Base-by-base conservation (phyloP, 179 eudicot genomes). In the Spergularia azorica region DNA sequence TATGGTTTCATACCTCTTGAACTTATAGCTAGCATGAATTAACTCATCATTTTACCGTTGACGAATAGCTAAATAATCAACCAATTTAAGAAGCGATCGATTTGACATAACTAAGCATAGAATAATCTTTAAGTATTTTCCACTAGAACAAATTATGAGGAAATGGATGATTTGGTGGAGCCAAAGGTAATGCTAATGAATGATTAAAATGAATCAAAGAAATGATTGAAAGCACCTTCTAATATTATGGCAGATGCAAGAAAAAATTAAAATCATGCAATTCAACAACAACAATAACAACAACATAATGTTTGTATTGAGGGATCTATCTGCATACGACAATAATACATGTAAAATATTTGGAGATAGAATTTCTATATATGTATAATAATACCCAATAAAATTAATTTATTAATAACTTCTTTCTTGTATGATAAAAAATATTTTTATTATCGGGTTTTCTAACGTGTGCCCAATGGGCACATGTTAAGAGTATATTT, bases 171-270 rank as follows among this genome's bases (percentile, higher is more conserved):
- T 51, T 9, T 51, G 55, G 55, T 51, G 55, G 55, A 51, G 55
- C 55, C 55, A 51, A 66, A 74, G 76, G 70, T 68, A 82, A 82
- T 82, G 82, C 79, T 82, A 48, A 75, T 51, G 59, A 58, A 82
- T 79, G 75, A 82, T 75, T 79, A 60, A 65, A 63, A 51, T 38
- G 74, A 82, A 78, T 78, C 52, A 75, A 52, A 63, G n/a, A 77
- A 79, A 82, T 82, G 79, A 79, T 79, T 82, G 79, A 66, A 67
- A 82, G 74, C 82, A 75, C 79, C 67, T 75, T 78, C 82, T 26
- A 26, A 70, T 72, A 21, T 70, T 72, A 21, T 70, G 82, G 76
- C 79, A 82, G 72, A 75, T 82, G 82, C 73, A 50, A 65, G 11
- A 54, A 81, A 26, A 26, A 26, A 26, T 26, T 26, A 26, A 26